These are phyloP conservation scores for Zygosaccharomyces rouxii DNA, from an alignment of 805 yeast genomes.

Conservation along the genomic window DNA sequence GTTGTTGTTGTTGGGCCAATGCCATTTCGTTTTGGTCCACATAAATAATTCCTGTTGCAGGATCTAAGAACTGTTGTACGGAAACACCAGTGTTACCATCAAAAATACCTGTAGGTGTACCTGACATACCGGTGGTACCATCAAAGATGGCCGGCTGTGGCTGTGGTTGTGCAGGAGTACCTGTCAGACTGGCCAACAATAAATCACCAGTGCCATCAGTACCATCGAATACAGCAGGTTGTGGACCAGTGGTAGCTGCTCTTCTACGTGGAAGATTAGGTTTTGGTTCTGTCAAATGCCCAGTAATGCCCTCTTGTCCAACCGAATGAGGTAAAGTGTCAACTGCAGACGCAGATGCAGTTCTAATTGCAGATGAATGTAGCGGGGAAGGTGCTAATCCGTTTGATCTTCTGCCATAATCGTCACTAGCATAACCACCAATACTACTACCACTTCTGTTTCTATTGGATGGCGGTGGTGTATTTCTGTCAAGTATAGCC, in stretches of 20 bases:
- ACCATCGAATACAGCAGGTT: constrained; percentile 36
- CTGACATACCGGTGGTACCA: constrained; percentile 17
- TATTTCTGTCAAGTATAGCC: constrained; percentile 47
- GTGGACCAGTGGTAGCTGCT: constrained; percentile 32
- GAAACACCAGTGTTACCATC: constrained; percentile 23
- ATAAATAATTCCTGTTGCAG: constrained; percentile 63
- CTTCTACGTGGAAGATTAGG: constrained; percentile 42
- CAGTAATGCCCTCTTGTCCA: constrained; percentile 2
- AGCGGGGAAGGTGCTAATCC: background rate
- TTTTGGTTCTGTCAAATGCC: constrained; percentile 9
- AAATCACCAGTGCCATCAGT: constrained; percentile 15
- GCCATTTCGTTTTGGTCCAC: constrained; percentile 62
- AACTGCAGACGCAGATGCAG: constrained; percentile 9
- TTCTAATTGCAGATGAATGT: constrained; percentile 36
- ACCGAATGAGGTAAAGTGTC: background rate
- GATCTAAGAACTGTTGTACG: constrained; percentile 66
- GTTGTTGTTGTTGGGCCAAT: constrained; percentile 22
- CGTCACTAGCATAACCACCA: background rate
- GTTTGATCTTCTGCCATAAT: background rate
- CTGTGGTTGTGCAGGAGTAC: constrained; percentile 21
- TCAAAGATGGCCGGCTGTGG: constrained; percentile 28
- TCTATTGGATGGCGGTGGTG: constrained; percentile 18
- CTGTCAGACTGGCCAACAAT: constrained; percentile 11
- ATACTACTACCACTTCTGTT: constrained; percentile 28
- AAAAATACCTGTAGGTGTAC: constrained; percentile 26